Evolutionary conservation across 2,329 filamentous ascomycete species (phyloP).

Genomic region (Alternaria longipes): DNA sequence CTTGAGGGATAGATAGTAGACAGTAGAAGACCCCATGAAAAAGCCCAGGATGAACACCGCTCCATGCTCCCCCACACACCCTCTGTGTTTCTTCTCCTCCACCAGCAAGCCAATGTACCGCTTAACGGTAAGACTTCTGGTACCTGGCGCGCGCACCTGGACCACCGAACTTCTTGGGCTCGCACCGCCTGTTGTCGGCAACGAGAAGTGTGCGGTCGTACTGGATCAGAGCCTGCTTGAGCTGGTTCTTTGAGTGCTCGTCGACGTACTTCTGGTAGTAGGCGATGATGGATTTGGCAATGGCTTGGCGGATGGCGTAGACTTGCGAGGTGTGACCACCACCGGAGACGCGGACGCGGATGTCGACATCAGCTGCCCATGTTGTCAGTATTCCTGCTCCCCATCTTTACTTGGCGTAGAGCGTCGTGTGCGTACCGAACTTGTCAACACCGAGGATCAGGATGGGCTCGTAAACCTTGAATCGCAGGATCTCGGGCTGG

Average conservation of each 20-base stretch:
- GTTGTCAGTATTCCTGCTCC: slow-evolving; percentile 25
- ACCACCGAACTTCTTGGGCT: slow-evolving; percentile 98
- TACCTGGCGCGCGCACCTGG: slow-evolving; percentile 93
- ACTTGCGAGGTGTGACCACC: slow-evolving; percentile 98
- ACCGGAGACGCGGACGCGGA: slow-evolving; percentile 93
- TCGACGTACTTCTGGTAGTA: slow-evolving; percentile 99
- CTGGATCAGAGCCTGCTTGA: slow-evolving; percentile 95
- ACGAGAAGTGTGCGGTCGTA: slow-evolving; percentile 98
- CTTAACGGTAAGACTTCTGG: slow-evolving; percentile 99
- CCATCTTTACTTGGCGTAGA: slow-evolving; percentile 13
- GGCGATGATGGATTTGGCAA: slow-evolving; percentile 93
- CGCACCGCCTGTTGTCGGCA: slow-evolving; percentile 97
- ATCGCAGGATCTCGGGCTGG: slow-evolving; percentile 95
- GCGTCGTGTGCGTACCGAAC: slow-evolving; percentile 67
- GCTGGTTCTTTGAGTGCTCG: slow-evolving; percentile 99
- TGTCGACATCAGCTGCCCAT: slow-evolving; percentile 79
- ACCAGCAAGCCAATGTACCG: slow-evolving; percentile 22
- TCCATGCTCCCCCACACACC: slow-evolving; percentile 43
- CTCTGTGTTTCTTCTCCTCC: slow-evolving; percentile 15
- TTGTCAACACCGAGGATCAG: slow-evolving; percentile 97
- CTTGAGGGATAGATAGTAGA: slow-evolving; percentile 30
- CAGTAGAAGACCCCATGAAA: slow-evolving; percentile 44
- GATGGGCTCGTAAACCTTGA: slow-evolving; percentile 99
- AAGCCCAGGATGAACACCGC: slow-evolving; percentile 52
- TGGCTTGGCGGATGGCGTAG: slow-evolving; percentile 98